Evolutionary conservation across 2,329 filamentous ascomycete species (phyloP), one percentile per base, ranked within the genome.

Genomic region (Colletotrichum theobromicola): DNA sequence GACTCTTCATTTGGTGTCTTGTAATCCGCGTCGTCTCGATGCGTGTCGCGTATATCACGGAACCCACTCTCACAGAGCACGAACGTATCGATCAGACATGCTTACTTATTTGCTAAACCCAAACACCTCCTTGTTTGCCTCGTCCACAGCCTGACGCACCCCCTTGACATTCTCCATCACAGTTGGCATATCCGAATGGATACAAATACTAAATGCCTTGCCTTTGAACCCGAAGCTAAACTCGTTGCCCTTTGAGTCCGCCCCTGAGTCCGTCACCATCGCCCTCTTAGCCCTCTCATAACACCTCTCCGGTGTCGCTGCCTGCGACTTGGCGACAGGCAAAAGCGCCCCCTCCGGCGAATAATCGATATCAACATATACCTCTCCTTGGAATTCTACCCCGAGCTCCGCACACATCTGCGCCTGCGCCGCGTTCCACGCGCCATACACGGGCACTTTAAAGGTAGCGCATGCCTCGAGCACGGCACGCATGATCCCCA

Each of bases 371-470:
- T 63, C 60, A 5, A 34, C n/a, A 10, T 37, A 63, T 7, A 63
- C 34, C n/a, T 63, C 60, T 7, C 13, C 32, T 15, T 55, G 18
- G 6, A 70, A 15, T 9, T 74, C 68, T 4, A 80, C 63, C 1
- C 76, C 78, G 37, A 76, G 67, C 57, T 78, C 75, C 3, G n/a
- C 71, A 42, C 78, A 79, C 4, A 60, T 32, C 62, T 64, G 46
- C 32, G 50, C 42, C 37, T 77, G 75, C 6, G 75, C 30, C 37
- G 75, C 69, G 37, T 62, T 78, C 79, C 5, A 77, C 0, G 46
- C 32, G 7, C 60, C 79, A 57, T 82, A 83, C 5, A 83, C 79
- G 0, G 82, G 81, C 4, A 81, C 79, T 4, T 78, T 70, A 46
- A 82, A 83, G 7, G 76, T 64, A 15, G 67, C 70, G 37, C 78